A percentile compares a stretch with the other conserved stretches of the same genome.
These are phyloP conservation scores for Chloris gayana DNA, from an alignment of 176 grass and related monocot genomes.

Conservation along the genomic window DNA sequence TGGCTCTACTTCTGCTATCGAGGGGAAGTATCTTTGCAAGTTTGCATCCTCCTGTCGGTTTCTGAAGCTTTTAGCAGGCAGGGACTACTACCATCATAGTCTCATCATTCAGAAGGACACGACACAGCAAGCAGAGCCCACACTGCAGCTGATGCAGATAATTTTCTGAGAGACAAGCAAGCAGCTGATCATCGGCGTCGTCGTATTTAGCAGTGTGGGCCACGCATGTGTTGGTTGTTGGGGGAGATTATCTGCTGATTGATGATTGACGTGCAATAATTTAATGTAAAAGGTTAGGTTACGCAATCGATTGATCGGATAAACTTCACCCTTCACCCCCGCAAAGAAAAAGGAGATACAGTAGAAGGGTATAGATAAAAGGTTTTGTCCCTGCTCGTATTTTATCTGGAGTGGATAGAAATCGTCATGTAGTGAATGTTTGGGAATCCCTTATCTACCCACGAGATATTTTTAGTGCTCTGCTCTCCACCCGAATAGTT, in stretches of 20 bases:
- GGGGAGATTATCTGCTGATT: neutral
- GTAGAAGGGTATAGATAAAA: neutral
- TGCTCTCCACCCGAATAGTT: neutral
- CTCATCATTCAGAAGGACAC: neutral
- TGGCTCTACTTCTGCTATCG: neutral
- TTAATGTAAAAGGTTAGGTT: neutral
- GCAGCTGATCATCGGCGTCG: neutral
- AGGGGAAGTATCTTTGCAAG: neutral
- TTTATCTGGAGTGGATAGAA: neutral
- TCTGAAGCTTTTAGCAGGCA: constrained; percentile 15
- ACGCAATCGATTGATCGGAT: neutral
- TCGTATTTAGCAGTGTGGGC: neutral
- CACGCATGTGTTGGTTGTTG: constrained; percentile 14
- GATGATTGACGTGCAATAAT: neutral
- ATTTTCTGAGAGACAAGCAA: neutral
- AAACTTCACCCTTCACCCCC: neutral
- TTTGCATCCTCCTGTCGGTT: neutral
- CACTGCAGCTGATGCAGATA: neutral
- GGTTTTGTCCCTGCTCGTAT: neutral
- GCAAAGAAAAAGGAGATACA: too few relatives aligned
- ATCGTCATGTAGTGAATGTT: neutral
- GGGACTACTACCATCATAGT: neutral
- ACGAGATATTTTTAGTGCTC: neutral
- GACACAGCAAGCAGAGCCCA: too few relatives aligned
- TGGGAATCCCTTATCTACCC: neutral